Conservation (phyloP, 1,139 yeast species). For the Pichiaceae sp. region DNA sequence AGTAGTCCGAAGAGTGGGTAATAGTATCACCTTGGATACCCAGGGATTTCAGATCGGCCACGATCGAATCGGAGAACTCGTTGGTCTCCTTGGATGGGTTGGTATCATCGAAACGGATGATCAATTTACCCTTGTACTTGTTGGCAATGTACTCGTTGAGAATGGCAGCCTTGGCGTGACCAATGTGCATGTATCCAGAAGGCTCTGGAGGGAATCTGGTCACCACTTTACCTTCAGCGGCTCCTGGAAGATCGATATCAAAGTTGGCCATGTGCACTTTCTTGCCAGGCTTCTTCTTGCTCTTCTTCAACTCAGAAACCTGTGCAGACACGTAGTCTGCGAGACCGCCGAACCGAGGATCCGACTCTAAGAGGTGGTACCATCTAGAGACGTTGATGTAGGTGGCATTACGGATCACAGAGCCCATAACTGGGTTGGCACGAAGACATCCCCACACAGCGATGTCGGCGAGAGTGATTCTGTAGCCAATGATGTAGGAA, state of each 20-base stretch:
- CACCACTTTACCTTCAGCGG: slow-evolving; percentile 86
- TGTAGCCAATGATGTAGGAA: slow-evolving; percentile 64
- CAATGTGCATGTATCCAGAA: slow-evolving; percentile 92
- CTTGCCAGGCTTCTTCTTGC: slow-evolving; percentile 34
- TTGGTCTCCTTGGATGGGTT: slow-evolving; percentile 92
- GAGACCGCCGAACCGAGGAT: slow-evolving; percentile 59
- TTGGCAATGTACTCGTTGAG: slow-evolving; percentile 93
- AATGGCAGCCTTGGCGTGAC: slow-evolving; percentile 96
- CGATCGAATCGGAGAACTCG: slow-evolving; percentile 86
- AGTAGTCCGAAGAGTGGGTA: slow-evolving; percentile 89
- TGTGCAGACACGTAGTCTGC: slow-evolving; percentile 63
- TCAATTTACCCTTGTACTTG: slow-evolving; percentile 86
- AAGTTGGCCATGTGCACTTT: slow-evolving; percentile 83
- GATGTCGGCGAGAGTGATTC: slow-evolving; percentile 67
- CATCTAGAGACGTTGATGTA: slow-evolving; percentile 87
- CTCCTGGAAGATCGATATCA: slow-evolving; percentile 86
- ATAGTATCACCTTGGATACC: slow-evolving; percentile 87
- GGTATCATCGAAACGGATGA: slow-evolving; percentile 94
- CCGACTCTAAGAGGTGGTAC: slow-evolving; percentile 72
- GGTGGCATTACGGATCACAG: slow-evolving; percentile 76
- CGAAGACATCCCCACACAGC: slow-evolving; percentile 92
- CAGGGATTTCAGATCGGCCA: slow-evolving; percentile 79
- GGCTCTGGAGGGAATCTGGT: slow-evolving; percentile 94
- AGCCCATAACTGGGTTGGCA: slow-evolving; percentile 88
- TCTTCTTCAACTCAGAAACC: slow-evolving; percentile 62